Conservation (phyloP, 1,139 yeast species). For the Saccharomyces hybrid region DNA sequence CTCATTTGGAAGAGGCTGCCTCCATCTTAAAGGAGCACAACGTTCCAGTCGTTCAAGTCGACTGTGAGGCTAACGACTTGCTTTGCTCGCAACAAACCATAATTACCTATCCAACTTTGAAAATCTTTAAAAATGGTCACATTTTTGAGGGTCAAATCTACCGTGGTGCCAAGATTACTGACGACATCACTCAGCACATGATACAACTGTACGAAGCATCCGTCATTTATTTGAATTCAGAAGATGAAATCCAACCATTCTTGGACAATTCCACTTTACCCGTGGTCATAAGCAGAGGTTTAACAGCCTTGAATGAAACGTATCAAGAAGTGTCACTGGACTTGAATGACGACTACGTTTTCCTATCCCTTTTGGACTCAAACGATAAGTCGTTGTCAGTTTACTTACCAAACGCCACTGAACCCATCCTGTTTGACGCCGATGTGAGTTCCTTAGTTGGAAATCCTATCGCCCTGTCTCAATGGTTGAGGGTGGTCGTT, state of each 20-base stretch:
- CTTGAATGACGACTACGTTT: conserved; percentile 13
- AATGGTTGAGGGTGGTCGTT: conserved; percentile 22
- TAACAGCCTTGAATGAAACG: conserved; percentile 18
- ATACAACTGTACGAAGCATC: conserved; percentile 76
- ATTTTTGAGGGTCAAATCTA: conserved; percentile 46
- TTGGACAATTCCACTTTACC: conserved; percentile 10
- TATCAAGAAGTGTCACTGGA: conserved; percentile 25
- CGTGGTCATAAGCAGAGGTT: conserved; percentile 23
- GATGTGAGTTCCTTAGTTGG: neutral
- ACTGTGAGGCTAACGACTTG: conserved; percentile 78
- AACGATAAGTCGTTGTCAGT: conserved; percentile 6
- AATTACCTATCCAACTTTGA: conserved; percentile 86
- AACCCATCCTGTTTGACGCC: conserved; percentile 2
- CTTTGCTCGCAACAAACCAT: conserved; percentile 70
- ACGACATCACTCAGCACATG: conserved; percentile 71
- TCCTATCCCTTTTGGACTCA: conserved; percentile 7
- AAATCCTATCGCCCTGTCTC: conserved; percentile 3
- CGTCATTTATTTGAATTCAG: conserved; percentile 47
- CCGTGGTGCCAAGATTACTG: conserved; percentile 76
- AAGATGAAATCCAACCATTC: conserved; percentile 43
- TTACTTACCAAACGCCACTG: conserved; percentile 1
- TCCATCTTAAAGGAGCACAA: conserved; percentile 53
- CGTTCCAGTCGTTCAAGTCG: conserved; percentile 81
- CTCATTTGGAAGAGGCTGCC: conserved; percentile 82
- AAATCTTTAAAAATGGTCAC: conserved; percentile 64